phyloP scores from a whole-genome alignment of 2,329 filamentous ascomycete species.

The Aspergillus proliferans region DNA sequence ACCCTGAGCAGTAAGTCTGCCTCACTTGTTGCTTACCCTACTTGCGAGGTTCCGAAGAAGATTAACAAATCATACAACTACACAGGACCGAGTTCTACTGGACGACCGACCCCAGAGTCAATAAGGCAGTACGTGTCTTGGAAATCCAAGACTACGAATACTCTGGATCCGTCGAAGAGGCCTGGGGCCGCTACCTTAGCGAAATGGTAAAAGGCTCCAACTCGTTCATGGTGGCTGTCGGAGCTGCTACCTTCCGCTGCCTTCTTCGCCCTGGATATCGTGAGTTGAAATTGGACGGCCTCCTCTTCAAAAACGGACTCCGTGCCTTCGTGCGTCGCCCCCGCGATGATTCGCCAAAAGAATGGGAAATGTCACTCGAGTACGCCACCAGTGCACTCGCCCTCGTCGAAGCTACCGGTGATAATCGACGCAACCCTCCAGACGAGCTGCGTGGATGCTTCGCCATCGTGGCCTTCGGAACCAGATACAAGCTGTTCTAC shows the following conservation, averaged over 20 bases:
- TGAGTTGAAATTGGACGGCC: slow-evolving; percentile 4
- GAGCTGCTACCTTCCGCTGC: slow-evolving; percentile 1
- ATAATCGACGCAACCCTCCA: background rate
- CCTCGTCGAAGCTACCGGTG: background rate
- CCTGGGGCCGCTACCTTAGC: slow-evolving; percentile 9
- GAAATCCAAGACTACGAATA: slow-evolving; percentile 7
- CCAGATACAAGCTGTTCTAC: slow-evolving; percentile 11
- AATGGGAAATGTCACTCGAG: slow-evolving; percentile 8
- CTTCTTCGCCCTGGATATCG: slow-evolving; percentile 9
- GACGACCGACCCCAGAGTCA: background rate
- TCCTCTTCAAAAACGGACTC: slow-evolving; percentile 5
- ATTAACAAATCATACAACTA: background rate
- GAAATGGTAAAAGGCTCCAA: background rate
- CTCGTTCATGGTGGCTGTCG: background rate
- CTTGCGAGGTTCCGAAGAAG: background rate
- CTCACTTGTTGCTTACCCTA: background rate
- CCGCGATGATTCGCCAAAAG: slow-evolving; percentile 6
- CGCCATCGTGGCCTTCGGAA: slow-evolving; percentile 9
- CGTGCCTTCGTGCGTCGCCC: slow-evolving; percentile 7
- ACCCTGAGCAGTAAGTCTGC: background rate
- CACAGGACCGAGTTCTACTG: background rate
- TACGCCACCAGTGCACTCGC: slow-evolving; percentile 6
- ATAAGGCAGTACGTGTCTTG: slow-evolving; percentile 2
- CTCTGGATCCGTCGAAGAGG: slow-evolving; percentile 6
- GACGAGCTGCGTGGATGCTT: slow-evolving; percentile 3